Evolutionary conservation across 2,329 filamentous ascomycete genomes (phyloP), one percentile per base, ranked within the genome.

Genomic region (Davidsoniella virescens): DNA sequence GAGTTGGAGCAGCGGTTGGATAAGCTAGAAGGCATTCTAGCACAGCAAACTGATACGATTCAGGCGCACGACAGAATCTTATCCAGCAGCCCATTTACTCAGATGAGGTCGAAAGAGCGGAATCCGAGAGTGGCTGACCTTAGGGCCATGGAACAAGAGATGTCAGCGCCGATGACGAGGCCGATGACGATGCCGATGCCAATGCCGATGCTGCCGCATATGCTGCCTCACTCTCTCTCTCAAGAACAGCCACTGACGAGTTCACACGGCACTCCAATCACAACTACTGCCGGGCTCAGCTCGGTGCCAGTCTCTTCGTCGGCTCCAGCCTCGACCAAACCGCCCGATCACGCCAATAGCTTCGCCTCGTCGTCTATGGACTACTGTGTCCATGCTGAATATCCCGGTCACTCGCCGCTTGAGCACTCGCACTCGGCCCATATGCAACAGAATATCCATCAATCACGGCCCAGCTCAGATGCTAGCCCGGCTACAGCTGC

Each of bases 1-100:
- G 82, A 86, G 62, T 65, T 86, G 25, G 82, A 86, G 62, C 78
- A 84, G 57, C 74, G 82, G 37, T 71, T 86, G 39, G 81, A 85
- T 59, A 74, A 75, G 57, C 69, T 85, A 10, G 81, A 85, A 61
- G 74, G 78, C 52, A 75, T 82, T 42, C 65, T 85, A 44, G 71
- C 75, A 47, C 69, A 74, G 0, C 82, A 86, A 63, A 73, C 78
- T 44, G 78, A 80, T 55, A 77, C 84, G 44, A 67, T 85, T 2
- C 71, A 75, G 48, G 69, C 73, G 0, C 82, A 86, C 63, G 74
- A 78, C 44, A 78, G 80, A 55, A 77, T 84, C 45, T 67, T 84
- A 2, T 76, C 82, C 56, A 70, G 67, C 25, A 71, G 73, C 49
- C 69, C 79, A 44, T 59, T 60, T 17, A 12, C 8, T 55, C 64